Evolutionary conservation across 441 rosid species (phyloP).

Genomic region (Adansonia grandidieri): DNA sequence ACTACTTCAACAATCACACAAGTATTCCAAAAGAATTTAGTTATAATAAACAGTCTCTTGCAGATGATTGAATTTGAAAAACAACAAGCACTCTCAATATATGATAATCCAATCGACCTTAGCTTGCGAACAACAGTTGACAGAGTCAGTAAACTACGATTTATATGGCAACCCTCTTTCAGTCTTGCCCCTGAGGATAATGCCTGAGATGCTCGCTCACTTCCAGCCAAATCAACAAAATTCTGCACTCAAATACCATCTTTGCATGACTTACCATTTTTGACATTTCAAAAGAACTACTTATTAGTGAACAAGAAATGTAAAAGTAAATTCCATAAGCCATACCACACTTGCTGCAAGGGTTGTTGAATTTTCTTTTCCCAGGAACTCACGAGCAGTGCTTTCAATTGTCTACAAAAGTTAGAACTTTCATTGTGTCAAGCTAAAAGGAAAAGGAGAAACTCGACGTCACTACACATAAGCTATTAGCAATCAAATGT

Average conservation of each 20-base stretch:
- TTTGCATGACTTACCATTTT: constrained; percentile 13
- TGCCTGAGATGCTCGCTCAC: constrained; percentile 97
- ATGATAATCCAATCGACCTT: constrained; percentile 55
- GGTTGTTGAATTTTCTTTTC: constrained; percentile 66
- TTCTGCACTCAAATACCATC: constrained; percentile 54
- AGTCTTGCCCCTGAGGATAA: constrained; percentile 81
- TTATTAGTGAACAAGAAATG: not conserved
- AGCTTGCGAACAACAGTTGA: constrained; percentile 94
- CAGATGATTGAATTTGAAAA: constrained; percentile 11
- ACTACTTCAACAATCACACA: not conserved
- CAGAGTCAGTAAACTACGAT: constrained; percentile 85
- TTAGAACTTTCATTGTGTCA: not conserved
- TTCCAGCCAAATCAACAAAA: constrained; percentile 92
- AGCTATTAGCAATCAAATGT: constrained; percentile 14
- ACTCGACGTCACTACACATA: constrained; percentile 5
- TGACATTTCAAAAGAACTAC: not conserved
- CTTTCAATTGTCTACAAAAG: constrained; percentile 75
- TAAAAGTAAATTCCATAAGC: constrained; percentile 23
- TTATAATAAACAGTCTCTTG: constrained; percentile 3
- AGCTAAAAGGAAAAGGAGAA: not conserved
- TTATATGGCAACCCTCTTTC: constrained; percentile 96
- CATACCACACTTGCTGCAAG: constrained; percentile 85
- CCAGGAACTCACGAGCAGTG: constrained; percentile 77
- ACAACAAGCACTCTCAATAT: not conserved
- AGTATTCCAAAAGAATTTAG: not conserved